phyloP scores from a whole-genome alignment of 2,329 filamentous ascomycete species.

The Paraconiothyrium sp. region DNA sequence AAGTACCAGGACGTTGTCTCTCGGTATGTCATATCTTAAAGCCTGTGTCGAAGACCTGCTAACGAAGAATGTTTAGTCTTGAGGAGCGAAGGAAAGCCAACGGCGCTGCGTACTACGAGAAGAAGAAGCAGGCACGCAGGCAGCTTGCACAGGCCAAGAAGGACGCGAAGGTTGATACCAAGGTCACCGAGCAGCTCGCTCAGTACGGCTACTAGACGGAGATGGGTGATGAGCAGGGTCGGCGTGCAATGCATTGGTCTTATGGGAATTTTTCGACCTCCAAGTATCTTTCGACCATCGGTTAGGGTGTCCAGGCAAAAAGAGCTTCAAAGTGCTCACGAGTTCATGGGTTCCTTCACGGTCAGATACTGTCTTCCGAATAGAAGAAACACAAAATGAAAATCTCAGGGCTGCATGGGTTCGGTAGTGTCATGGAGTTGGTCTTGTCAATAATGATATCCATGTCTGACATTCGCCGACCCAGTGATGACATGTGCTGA shows the following conservation, averaged over 20 bases:
- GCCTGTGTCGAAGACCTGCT: constrained; percentile 22
- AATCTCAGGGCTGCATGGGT: constrained; percentile 47
- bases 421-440: constrained; percentile 46
- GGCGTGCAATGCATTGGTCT: constrained; percentile 51
- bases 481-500: neutral
- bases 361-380: constrained; percentile 50
- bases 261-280: constrained; percentile 50
- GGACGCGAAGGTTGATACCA: constrained; percentile 84
- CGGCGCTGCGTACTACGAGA: constrained; percentile 98
- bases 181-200: constrained; percentile 89
- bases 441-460: constrained; percentile 38
- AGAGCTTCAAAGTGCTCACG: constrained; percentile 50
- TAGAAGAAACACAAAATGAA: constrained; percentile 53
- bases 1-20: constrained; percentile 99
- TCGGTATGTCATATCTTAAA: constrained; percentile 71
- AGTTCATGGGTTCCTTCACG: constrained; percentile 52
- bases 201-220: constrained; percentile 84
- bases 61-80: constrained; percentile 68
- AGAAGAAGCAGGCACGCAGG: constrained; percentile 96
- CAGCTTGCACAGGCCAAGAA: constrained; percentile 93
- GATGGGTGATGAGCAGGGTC: constrained; percentile 46
- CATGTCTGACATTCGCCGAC: constrained; percentile 10
- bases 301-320: constrained; percentile 51
- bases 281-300: constrained; percentile 49
- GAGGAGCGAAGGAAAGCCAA: constrained; percentile 99